Base-by-base conservation (phyloP, 345 rosid species). In the Litchi chinensis region DNA sequence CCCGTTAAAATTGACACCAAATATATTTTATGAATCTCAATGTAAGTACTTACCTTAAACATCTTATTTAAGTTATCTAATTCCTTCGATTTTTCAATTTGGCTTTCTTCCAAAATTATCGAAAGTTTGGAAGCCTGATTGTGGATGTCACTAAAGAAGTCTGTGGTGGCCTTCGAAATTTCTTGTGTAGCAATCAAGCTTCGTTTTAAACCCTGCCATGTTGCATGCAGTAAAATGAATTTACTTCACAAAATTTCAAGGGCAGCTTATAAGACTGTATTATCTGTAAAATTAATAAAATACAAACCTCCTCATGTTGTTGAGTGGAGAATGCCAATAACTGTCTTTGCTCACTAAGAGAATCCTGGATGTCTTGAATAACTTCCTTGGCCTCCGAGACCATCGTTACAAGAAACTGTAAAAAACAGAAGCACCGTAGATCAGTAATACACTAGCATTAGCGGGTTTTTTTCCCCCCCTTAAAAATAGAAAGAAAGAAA, bases 341-440 rank as follows among this genome's bases (percentile, higher is more conserved):
- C 69, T 91, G 85, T 76, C 88, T 89, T 76, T 93, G 99, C 63
- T 87, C 96, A 59, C 68, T 67, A 32, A 95, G 93, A 77, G 89
- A 88, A 75, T 83, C 78, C 77, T 86, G 84, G 59, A 92, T 87
- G 75, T 86, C 91, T 50, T 79, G 65, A 48, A 88, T 75, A 77
- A 90, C 89, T 80, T 80, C 88, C 67, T 84, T 77, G 72, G 95
- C 97, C 72, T 92, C 97, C 40, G 32, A 46, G 63, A 78, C 87
- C 67, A 88, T 83, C 65, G 71, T 77, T 54, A n/a, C 80, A 56
- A 95, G 90, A 84, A 89, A 86, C 99, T 95, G 84, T 65, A 65
- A 71, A 26, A 81, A 68, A 79, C 11, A 78, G 39, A 18, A 63
- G 11, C 41, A 65, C 16, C 32, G 70, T 67, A 77, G n/a, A 10